Base-by-base conservation (phyloP, 495 filamentous ascomycete genomes). In the Thozetella sp. region DNA sequence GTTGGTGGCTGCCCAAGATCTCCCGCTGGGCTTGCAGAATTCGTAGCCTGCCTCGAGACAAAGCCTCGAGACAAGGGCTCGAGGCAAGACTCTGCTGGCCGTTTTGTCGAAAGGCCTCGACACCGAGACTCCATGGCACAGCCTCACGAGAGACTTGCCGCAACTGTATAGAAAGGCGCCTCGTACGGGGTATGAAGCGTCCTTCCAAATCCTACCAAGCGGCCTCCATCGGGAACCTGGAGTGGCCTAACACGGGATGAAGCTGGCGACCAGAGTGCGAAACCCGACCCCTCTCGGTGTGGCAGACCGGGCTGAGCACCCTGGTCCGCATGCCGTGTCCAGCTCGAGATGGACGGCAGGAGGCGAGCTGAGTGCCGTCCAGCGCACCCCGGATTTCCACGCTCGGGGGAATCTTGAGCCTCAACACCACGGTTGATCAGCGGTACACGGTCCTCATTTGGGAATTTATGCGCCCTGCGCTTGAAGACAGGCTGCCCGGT, bases 281-380 rank as follows among this genome's bases (percentile, higher is more conserved):
- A 48, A 48, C 43, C 20, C n/a, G n/a, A 48, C 43, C 43, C 43
- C 43, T 48, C 43, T 19, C 43, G n/a, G 43, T 48, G 43, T 48
- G 43, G 43, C 43, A 48, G 9, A n/a, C 43, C 43, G n/a, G 20
- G 43, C 43, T 48, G 43, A 48, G 43, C 43, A 4, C 43, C 43
- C 43, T n/a, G 43, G 43, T 19, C 20, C 20, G n/a, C 43, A 48
- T 10, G 43, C 43, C 43, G 43, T 48, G n/a, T 48, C 43, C 12
- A 48, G 43, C 43, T 20, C 10, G 12, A 11, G 9, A 48, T 20
- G 43, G 43, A 48, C 43, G 43, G 43, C 43, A 15, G 9, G 43
- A 48, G 43, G 43, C 43, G 43, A 48, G n/a, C n/a, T 20, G n/a
- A 48, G n/a, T 11, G n/a, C 43, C 43, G 43, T n/a, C n/a, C 9